phyloP scores from a whole-genome alignment of 768 basidiomycete species.

The Udeniomyces megalosporus region DNA sequence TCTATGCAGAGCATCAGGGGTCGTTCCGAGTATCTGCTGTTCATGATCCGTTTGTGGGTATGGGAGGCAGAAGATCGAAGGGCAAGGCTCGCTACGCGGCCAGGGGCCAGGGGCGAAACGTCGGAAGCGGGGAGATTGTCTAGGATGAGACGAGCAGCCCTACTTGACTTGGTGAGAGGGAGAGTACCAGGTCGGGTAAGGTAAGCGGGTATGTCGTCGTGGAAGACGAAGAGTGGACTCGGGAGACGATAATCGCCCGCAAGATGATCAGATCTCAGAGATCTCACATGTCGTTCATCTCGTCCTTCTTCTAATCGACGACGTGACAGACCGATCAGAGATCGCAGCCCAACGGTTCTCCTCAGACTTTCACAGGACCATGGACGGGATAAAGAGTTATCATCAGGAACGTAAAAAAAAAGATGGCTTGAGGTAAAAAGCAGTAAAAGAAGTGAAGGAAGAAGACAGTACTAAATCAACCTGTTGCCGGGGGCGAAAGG shows the following conservation, averaged over 20 bases:
- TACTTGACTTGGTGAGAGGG: conserved; percentile 21
- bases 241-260: too few relatives aligned
- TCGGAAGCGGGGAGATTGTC: conserved; percentile 26
- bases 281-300: neutral
- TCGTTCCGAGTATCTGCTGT: neutral
- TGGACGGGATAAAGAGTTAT: too few relatives aligned
- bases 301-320: neutral
- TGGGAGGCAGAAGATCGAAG: neutral
- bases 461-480: too few relatives aligned
- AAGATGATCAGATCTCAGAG: neutral
- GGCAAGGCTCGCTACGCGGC: too few relatives aligned
- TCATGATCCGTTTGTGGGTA: neutral
- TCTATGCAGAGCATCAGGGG: neutral
- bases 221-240: too few relatives aligned
- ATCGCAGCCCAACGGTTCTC: too few relatives aligned
- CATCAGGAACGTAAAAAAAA: neutral
- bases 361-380: too few relatives aligned
- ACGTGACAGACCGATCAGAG: neutral
- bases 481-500: neutral
- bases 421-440: too few relatives aligned
- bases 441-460: too few relatives aligned
- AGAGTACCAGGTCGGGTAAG: conserved; percentile 19
- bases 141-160: conserved; percentile 31
- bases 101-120: neutral
- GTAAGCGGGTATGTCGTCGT: neutral